Evolutionary conservation across 2,329 filamentous ascomycete species (phyloP).

Genomic region (Pseudogymnoascus sp.): DNA sequence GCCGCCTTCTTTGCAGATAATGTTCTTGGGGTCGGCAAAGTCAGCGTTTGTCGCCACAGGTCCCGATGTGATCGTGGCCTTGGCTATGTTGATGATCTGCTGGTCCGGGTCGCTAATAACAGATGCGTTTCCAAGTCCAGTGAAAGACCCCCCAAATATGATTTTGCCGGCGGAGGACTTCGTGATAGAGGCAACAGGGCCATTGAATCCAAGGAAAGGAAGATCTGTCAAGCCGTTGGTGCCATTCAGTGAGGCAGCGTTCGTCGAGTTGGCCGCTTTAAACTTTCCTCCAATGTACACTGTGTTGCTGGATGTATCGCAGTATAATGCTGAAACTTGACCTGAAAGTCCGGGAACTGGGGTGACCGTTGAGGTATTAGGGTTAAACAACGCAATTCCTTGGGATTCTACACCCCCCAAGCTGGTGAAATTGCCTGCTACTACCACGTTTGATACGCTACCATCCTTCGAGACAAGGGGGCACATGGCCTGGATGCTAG

Average conservation of each 20-base stretch:
- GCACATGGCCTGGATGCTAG: slow-evolving; percentile 83
- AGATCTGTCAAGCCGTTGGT: slow-evolving; percentile 66
- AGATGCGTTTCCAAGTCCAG: slow-evolving; percentile 74
- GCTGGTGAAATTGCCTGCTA: slow-evolving; percentile 94
- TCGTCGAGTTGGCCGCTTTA: slow-evolving; percentile 69
- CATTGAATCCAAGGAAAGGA: slow-evolving; percentile 91
- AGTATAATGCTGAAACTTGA: slow-evolving; percentile 72
- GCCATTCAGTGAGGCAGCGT: slow-evolving; percentile 75
- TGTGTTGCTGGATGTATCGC: slow-evolving; percentile 66
- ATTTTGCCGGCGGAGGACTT: slow-evolving; percentile 76
- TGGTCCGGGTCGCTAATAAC: slow-evolving; percentile 57
- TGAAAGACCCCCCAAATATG: slow-evolving; percentile 86
- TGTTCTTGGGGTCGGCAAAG: slow-evolving; percentile 67
- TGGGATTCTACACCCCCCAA: slow-evolving; percentile 67
- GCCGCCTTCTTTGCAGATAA: slow-evolving; percentile 68
- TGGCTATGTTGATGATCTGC: slow-evolving; percentile 76
- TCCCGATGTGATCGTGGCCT: slow-evolving; percentile 62
- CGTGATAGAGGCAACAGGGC: slow-evolving; percentile 76
- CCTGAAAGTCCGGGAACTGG: slow-evolving; percentile 76
- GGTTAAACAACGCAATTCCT: slow-evolving; percentile 74
- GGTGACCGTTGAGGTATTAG: slow-evolving; percentile 58
- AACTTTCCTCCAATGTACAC: slow-evolving; percentile 91
- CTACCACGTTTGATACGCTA: slow-evolving; percentile 61
- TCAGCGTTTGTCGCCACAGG: slow-evolving; percentile 53
- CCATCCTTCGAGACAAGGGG: slow-evolving; percentile 60